Base-by-base conservation (phyloP, 2,329 filamentous ascomycete genomes). In the Gliomastix tumulicola region DNA sequence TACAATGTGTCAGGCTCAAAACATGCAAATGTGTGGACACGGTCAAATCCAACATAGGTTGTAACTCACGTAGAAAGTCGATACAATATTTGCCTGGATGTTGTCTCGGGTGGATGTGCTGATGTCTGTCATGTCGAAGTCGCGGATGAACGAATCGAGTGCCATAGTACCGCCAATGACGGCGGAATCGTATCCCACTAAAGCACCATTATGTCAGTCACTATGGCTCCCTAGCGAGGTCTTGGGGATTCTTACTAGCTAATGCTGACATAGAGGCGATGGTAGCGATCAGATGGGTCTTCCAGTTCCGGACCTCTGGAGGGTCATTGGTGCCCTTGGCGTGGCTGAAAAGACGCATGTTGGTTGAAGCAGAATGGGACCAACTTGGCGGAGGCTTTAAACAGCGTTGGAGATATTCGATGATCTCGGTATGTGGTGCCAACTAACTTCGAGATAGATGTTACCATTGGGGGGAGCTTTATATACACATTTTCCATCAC, bases 291-390 rank as follows among this genome's bases (percentile, higher is more conserved):
- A 54, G 37, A 34, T 57, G 54, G 44, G 56, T 57, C 39, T 48
- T 47, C 53, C 53, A 54, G 42, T 56, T 57, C 27, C 54, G 51
- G 40, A 57, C 53, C 42, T 54, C 54, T 25, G 54, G 51, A 41
- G 54, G 54, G 43, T 57, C 54, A 37, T 47, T 44, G 30, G 54
- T 56, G 41, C 54, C 58, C 54, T 65, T 68, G 32, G 59, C 54
- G 9, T 25, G 9, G 9, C 22, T 25, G 9, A 25, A 39, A n/a
- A 9, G n/a, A 9, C 9, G 22, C 22, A 25, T n/a, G 22, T 25
- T 25, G 22, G 22, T 9, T 25, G 9, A 25, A 9, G n/a, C 23
- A 25, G n/a, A n/a, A n/a, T n/a, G n/a, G n/a, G n/a, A n/a, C n/a
- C n/a, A n/a, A n/a, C n/a, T n/a, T n/a, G n/a, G n/a, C n/a, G n/a